Percentiles rank a stretch among this genome's conserved stretches.
These are phyloP conservation scores for Rheum nobile DNA, from an alignment of 148 eudicot species.

Conservation along the genomic window DNA sequence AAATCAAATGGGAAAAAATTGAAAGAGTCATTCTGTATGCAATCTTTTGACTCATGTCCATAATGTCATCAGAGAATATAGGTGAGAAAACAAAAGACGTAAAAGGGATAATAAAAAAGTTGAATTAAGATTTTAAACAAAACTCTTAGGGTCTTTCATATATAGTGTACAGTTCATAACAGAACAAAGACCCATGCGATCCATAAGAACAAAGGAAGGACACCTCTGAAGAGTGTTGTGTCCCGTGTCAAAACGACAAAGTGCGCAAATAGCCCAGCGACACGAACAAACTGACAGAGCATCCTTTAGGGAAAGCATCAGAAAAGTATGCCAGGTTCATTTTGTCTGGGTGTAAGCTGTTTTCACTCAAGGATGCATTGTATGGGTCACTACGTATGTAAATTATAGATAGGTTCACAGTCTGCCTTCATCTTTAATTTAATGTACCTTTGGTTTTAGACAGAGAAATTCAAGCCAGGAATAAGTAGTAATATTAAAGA, in stretches of 20 bases:
- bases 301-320: too few relatives aligned
- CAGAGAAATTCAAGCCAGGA: background rate
- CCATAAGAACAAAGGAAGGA: background rate
- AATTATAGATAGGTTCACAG: background rate
- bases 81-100: background rate
- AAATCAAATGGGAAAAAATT: background rate
- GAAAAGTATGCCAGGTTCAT: too few relatives aligned
- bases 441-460: background rate
- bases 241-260: too few relatives aligned
- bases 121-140: too few relatives aligned
- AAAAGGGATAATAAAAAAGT: background rate
- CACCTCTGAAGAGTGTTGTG: too few relatives aligned
- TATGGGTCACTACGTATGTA: background rate
- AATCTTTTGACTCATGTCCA: background rate
- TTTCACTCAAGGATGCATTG: background rate
- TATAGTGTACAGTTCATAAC: background rate
- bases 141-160: background rate
- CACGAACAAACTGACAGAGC: too few relatives aligned
- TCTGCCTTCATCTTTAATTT: background rate
- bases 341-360: background rate
- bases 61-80: background rate
- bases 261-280: too few relatives aligned
- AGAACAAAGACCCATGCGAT: background rate
- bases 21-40: background rate
- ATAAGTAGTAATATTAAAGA: background rate